Evolutionary conservation across 441 rosid species (phyloP), one percentile per base, ranked within the genome.

Genomic region (Biscutella laevigata): DNA sequence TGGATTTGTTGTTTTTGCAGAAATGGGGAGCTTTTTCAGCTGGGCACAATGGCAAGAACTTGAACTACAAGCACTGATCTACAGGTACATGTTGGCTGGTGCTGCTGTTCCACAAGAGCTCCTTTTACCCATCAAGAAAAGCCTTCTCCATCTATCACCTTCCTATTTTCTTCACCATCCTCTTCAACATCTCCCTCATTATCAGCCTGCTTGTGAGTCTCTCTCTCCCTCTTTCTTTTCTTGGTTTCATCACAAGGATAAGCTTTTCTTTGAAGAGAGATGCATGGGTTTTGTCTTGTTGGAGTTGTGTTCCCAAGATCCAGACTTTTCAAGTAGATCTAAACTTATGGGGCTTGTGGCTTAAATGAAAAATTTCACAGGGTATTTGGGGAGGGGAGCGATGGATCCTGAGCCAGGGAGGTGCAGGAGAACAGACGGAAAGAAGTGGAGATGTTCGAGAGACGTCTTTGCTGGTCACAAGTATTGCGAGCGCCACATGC

Each of bases 341-440:
- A 43, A 36, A 36, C n/a, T 42, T 32, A 17, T 59, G 4, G 2
- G 9, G 14, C n/a, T 11, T 58, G 49, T 50, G 61, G n/a, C 0
- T 46, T 56, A 27, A 19, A 25, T 46, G 64, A 4, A 0, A 63
- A 77, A 71, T n/a, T n/a, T n/a, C 70, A 62, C 79, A 56, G 92
- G 98, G 74, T 84, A 79, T 21, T 81, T 88, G 86, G 89, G 95
- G 20, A 87, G 81, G 45, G 77, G 68, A 7, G 83, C 85, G 4
- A 79, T 78, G 92, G 98, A 91, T 76, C 96, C 95, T 10, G 98
- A 91, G 79, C 98, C 95, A 3, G 94, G 96, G 13, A 74, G 96
- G 42, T 91, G 98, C 70, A 78, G 96, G 72, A 85, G 98, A 57
- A 91, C 96, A n/a, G n/a, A n/a, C n/a, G n/a, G n/a, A n/a, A n/a